Evolutionary conservation across 768 basidiomycete genomes (phyloP), one percentile per base, ranked within the genome.

Genomic region (Termitomyces sp.): DNA sequence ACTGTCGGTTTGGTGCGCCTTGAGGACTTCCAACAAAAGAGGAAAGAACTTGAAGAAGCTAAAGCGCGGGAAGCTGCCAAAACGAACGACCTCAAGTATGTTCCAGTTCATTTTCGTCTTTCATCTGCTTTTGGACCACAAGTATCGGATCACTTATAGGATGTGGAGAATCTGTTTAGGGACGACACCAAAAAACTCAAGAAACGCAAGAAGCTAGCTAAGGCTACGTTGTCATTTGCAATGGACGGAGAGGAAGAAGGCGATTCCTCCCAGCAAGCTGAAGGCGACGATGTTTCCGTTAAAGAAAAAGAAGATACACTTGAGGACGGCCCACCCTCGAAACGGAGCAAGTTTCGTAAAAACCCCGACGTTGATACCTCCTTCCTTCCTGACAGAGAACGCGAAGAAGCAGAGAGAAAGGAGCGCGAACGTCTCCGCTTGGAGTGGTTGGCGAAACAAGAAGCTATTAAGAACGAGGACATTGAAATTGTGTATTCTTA

Each of bases 361-460:
- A 98, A 98, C 67, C 97, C 97, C 0, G 81, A 89, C 48, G 97
- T 98, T 36, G 97, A 98, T 70, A 99, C 97, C 0, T 98, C 96
- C 1, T 99, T 99, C 77, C 82, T 99, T 8, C 97, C 97, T 1
- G 97, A 99, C 73, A 86, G 97, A n/a, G 94, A 96, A 29, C 89
- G 97, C 11, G 97, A 99, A 70, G 95, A 96, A 71, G 84, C 86
- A 8, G 97, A 99, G 73, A 85, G 96, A 15, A 83, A 83, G 61
- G 89, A 95, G 72, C 81, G 96, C 43, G 97, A 99, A 71, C 83
- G 90, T 54, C 80, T 99, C 45, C 82, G 97, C 2, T 82, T 94
- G 62, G 87, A 97, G 72, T 99, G 96, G 95, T 79, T 98, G 82
- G 88, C 72, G 59, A 83, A 80, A 65, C 83, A 83, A 65, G 83